Conservation (phyloP, 1,284 basidiomycete species). For the Ustilago shanxiensis region DNA sequence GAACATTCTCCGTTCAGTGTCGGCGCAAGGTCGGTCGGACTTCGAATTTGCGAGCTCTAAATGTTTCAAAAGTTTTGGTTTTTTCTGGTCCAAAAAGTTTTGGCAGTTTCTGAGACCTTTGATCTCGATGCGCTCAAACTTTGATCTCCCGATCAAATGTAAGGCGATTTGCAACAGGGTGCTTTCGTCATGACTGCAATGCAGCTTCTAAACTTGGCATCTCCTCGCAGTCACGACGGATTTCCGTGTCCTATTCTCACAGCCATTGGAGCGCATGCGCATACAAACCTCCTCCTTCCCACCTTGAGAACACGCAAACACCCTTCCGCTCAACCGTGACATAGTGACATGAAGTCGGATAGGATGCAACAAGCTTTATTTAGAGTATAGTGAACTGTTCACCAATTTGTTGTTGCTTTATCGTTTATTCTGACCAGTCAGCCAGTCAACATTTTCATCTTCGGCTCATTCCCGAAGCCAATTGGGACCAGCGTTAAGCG, state of each 20-base stretch:
- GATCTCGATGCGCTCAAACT: not conserved
- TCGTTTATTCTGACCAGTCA: not conserved
- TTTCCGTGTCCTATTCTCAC: not conserved
- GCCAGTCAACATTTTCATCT: not conserved
- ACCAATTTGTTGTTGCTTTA: too few species aligned
- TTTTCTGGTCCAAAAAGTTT: not conserved
- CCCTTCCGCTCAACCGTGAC: not conserved
- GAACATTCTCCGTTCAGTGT: not conserved
- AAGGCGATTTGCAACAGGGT: too few species aligned
- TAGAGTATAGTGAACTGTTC: not conserved
- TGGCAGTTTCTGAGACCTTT: not conserved
- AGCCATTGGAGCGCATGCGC: not conserved
- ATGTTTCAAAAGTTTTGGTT: slow-evolving; percentile 13
- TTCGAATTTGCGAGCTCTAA: slow-evolving; percentile 15
- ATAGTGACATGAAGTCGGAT: too few species aligned
- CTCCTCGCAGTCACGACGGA: not conserved
- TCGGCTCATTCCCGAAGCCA: not conserved
- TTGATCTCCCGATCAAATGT: slow-evolving; percentile 7
- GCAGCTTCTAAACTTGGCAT: slow-evolving; percentile 9
- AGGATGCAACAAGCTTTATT: not conserved
- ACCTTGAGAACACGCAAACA: not conserved
- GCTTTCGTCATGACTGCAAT: not conserved
- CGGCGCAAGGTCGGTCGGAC: slow-evolving; percentile 9
- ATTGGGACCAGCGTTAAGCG: too few species aligned
- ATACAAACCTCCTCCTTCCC: not conserved